Conservation (phyloP, 345 rosid species). For the Mercurialis annua region DNA sequence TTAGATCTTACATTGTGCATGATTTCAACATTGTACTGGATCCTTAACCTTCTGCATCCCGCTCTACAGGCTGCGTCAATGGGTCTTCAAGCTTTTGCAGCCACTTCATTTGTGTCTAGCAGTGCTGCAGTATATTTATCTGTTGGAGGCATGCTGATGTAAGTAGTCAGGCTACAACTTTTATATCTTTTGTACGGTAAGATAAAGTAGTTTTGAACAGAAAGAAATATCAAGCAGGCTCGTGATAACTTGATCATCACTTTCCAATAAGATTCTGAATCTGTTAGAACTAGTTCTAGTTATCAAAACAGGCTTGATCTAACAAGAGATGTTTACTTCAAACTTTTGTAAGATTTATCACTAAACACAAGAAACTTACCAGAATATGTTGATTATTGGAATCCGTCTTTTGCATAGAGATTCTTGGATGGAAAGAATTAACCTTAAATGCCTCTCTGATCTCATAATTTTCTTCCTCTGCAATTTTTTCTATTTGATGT, state of each 20-base stretch:
- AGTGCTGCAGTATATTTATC: constrained; percentile 59
- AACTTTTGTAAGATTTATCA: not conserved
- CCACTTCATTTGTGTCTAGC: constrained; percentile 54
- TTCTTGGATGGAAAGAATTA: constrained; percentile 1
- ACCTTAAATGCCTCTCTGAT: not conserved
- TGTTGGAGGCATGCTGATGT: constrained; percentile 89
- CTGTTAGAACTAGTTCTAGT: not conserved
- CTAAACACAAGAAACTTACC: not conserved
- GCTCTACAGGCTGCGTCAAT: constrained; percentile 57
- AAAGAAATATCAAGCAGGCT: not conserved
- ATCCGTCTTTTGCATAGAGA: not conserved
- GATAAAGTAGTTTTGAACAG: not conserved
- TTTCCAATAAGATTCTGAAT: constrained; percentile 2
- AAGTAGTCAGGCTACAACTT: constrained; percentile 34
- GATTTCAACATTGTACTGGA: not conserved
- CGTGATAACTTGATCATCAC: not conserved
- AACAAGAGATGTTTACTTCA: not conserved
- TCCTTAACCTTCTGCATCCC: constrained; percentile 11
- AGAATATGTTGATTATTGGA: not conserved
- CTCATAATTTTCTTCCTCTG: not conserved
- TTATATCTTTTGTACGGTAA: not conserved
- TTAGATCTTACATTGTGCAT: not conserved
- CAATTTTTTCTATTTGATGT: not conserved
- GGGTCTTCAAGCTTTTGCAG: constrained; percentile 72
- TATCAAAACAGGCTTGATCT: not conserved